phyloP scores from a whole-genome alignment of 2,329 filamentous ascomycete genomes.

The Pyrenochaeta sp. region DNA sequence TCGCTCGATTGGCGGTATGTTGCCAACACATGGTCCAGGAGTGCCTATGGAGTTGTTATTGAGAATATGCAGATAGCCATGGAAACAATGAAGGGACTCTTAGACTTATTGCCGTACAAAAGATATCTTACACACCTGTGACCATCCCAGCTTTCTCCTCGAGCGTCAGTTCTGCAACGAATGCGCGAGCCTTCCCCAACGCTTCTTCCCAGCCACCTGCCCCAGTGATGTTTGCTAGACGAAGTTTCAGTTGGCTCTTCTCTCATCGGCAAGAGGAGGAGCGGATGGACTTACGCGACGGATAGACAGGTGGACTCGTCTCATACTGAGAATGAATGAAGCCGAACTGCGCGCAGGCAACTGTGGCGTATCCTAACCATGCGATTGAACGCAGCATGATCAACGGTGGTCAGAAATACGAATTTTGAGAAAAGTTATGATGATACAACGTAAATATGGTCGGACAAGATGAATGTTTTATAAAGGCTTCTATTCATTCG shows the following conservation, averaged over 20 bases:
- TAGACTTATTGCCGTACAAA: neutral
- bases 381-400: neutral
- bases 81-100: neutral
- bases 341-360: slow-evolving; percentile 23
- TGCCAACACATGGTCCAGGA: slow-evolving; percentile 43
- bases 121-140: slow-evolving; percentile 24
- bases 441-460: neutral
- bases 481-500: neutral
- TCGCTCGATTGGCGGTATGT: slow-evolving; percentile 47
- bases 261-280: neutral
- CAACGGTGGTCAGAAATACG: neutral
- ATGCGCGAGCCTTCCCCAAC: slow-evolving; percentile 29
- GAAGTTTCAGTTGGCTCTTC: neutral
- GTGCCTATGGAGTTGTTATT: neutral
- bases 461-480: neutral
- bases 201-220: slow-evolving; percentile 39
- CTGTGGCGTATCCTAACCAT: neutral
- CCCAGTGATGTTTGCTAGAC: slow-evolving; percentile 33
- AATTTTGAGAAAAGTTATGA: neutral
- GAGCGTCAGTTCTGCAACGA: slow-evolving; percentile 29
- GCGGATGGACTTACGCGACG: slow-evolving; percentile 28
- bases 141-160: slow-evolving; percentile 40
- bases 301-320: slow-evolving; percentile 38
- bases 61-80: neutral
- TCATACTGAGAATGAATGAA: slow-evolving; percentile 35